phyloP scores from a whole-genome alignment of 2,329 filamentous ascomycete species.

The Ophiocordyceps sinensis region DNA sequence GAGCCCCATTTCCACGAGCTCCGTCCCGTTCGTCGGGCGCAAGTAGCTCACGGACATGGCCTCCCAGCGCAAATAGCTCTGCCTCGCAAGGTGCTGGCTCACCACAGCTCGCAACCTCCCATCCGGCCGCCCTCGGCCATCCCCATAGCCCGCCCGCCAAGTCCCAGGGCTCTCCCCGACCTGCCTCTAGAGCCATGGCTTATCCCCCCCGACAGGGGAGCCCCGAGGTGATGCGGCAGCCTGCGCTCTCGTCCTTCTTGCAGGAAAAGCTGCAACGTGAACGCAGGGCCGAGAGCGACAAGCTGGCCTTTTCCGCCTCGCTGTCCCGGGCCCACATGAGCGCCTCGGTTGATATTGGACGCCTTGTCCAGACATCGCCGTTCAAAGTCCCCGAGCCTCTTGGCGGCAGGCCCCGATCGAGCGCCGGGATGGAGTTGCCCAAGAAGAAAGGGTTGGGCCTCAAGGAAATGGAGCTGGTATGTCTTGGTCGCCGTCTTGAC shows the following conservation, averaged over 20 bases:
- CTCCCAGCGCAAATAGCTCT: conserved; percentile 27
- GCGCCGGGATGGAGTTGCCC: conserved; percentile 20
- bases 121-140: conserved; percentile 21
- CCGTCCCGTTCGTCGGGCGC: conserved; percentile 32
- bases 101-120: conserved; percentile 18
- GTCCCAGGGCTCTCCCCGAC: conserved; percentile 18
- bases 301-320: conserved; percentile 15
- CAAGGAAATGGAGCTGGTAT: conserved; percentile 54
- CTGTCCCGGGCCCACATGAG: conserved; percentile 23
- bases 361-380: conserved; percentile 24
- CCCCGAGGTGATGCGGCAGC: conserved; percentile 24
- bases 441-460: conserved; percentile 43
- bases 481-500: conserved; percentile 4
- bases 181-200: conserved; percentile 24
- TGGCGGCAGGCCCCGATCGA: conserved; percentile 27
- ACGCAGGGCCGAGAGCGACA: conserved; percentile 33
- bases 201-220: conserved; percentile 27
- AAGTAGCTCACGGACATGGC: conserved; percentile 23
- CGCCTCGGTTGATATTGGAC: conserved; percentile 21
- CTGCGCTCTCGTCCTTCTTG: conserved; percentile 33
- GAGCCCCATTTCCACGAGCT: conserved; percentile 22
- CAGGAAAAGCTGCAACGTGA: conserved; percentile 40
- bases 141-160: conserved; percentile 13
- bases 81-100: conserved; percentile 23
- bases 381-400: conserved; percentile 18